phyloP scores from a whole-genome alignment of 768 basidiomycete genomes.

The Kwoniella mangroviensis region DNA sequence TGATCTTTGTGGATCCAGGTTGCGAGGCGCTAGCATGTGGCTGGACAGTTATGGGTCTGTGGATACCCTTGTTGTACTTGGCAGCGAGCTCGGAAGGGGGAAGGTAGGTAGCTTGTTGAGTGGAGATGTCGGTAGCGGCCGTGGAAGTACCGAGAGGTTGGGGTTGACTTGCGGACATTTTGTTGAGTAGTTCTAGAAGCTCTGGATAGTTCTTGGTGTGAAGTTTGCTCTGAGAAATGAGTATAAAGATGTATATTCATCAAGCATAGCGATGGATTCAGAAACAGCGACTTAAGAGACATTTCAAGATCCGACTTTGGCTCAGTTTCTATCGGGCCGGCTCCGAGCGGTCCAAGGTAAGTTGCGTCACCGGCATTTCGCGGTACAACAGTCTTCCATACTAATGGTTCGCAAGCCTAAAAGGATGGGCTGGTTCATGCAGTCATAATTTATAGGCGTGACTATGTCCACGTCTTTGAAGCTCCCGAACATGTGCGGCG shows the following conservation, averaged over 20 bases:
- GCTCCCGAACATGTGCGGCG: no score
- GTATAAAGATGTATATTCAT: neutral
- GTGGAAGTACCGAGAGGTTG: slow-evolving; percentile 37
- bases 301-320: neutral
- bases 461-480: no score
- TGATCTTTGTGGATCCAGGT: slow-evolving; percentile 41
- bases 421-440: neutral
- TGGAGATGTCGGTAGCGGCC: slow-evolving; percentile 38
- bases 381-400: neutral
- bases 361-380: slow-evolving; percentile 10
- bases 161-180: slow-evolving; percentile 33
- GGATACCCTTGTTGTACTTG: slow-evolving; percentile 48
- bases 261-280: neutral
- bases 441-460: no score
- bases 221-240: neutral
- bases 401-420: neutral
- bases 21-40: slow-evolving; percentile 27
- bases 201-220: neutral
- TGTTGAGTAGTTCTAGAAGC: neutral
- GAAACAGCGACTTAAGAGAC: neutral
- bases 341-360: slow-evolving; percentile 4
- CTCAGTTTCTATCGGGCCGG: neutral
- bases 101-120: slow-evolving; percentile 43
- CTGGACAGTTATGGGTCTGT: slow-evolving; percentile 20
- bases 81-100: slow-evolving; percentile 43